Evolutionary conservation across 2,329 filamentous ascomycete species (phyloP), one percentile per base, ranked within the genome.

Genomic region (Fusarium nisikadoi): DNA sequence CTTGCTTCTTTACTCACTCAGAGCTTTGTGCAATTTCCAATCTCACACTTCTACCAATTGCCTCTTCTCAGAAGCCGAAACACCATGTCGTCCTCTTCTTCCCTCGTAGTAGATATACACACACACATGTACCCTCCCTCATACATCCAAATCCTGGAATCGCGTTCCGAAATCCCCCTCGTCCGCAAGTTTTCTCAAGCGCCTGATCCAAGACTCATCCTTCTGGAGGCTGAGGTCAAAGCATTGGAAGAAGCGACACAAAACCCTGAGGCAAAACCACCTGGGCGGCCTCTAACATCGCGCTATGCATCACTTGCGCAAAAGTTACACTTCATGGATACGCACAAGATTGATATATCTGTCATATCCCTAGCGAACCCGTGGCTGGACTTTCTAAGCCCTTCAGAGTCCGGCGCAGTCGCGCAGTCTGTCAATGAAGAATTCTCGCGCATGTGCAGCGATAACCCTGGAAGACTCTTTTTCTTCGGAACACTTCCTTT

Each of bases 361-460:
- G 93, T 97, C 55, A 90, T 98, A 70, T 96, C 93, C 2, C 89
- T 97, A 27, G 95, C 95, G 19, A 98, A 98, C 78, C 95, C 95
- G 0, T 98, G 95, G 95, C 87, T 98, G 5, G 95, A 98, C 81
- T 98, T 97, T 79, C 83, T 97, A 1, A 79, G 85, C 14, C 79
- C 89, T 0, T 80, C 84, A 8, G 88, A 91, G 72, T 92, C 93
- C 0, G 88, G 87, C 4, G 79, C 82, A 35, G 90, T 91, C 53
- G 94, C 94, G 2, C 71, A 78, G 56, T 85, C 85, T 2, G 91
- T 97, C 80, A 98, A 97, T 80, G 85, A 91, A 73, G 93, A 95
- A 72, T 91, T 97, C 57, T 89, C 94, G 54, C 77, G 80, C 47
- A 91, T 94, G 81, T 97, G 95, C 82, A 84, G 83, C 10, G 79